phyloP scores from a whole-genome alignment of 2,329 filamentous ascomycete species.

The Fusarium kyushuense region DNA sequence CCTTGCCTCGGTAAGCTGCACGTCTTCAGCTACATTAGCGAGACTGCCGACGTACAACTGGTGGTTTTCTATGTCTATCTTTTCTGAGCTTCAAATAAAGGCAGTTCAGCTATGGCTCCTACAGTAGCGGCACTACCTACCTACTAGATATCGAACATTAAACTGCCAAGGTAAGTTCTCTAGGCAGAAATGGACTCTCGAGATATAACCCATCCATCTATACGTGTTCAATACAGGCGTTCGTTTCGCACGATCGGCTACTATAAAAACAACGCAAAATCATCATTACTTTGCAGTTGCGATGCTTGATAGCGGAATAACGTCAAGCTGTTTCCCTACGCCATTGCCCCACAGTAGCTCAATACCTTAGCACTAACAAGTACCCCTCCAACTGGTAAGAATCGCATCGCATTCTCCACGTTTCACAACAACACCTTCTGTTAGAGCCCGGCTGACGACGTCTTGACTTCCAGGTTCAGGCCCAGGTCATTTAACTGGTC shows the following conservation, averaged over 20 bases:
- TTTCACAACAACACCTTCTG: conserved; percentile 31
- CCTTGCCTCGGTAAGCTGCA: neutral
- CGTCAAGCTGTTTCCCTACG: conserved; percentile 13
- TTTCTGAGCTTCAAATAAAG: neutral
- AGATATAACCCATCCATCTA: neutral
- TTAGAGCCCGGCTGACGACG: conserved; percentile 22
- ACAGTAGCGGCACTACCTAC: neutral
- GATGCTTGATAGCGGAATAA: neutral
- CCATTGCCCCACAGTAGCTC: conserved; percentile 38
- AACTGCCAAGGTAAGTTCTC: neutral
- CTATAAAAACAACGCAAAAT: neutral
- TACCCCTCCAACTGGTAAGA: conserved; percentile 31
- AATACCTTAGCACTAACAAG: neutral
- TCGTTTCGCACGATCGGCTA: neutral
- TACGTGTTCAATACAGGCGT: neutral
- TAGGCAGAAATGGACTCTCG: neutral
- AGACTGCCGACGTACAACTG: neutral
- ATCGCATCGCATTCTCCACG: conserved; percentile 21
- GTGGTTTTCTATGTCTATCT: neutral
- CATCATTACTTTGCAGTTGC: neutral
- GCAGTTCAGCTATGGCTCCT: neutral
- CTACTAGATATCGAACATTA: too few species aligned
- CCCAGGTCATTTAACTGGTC: neutral
- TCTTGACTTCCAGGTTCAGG: conserved; percentile 21
- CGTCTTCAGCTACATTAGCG: neutral